phyloP scores from a whole-genome alignment of 768 basidiomycete species.

The Calocybe gangraenosa region DNA sequence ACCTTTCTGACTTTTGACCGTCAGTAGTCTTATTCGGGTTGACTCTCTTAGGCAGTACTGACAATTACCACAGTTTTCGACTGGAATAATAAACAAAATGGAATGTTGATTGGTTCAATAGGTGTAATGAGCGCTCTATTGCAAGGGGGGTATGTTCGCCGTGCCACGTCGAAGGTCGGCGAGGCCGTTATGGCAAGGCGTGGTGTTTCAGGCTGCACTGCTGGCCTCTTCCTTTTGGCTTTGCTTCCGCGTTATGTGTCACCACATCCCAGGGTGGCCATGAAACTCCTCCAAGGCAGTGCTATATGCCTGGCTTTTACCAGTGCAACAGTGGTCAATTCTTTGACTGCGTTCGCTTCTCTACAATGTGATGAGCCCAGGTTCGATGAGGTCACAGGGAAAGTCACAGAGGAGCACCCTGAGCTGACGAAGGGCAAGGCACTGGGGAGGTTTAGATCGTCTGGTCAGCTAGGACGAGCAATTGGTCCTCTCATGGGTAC shows the following conservation, averaged over 20 bases:
- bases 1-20: conserved; percentile 92
- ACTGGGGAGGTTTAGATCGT: conserved; percentile 80
- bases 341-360: conserved; percentile 87
- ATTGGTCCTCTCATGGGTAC: conserved; percentile 89
- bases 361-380: conserved; percentile 79
- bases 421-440: conserved; percentile 81
- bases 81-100: conserved; percentile 88
- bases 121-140: conserved; percentile 87
- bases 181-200: conserved; percentile 81
- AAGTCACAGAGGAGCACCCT: conserved; percentile 51
- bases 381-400: conserved; percentile 52
- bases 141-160: conserved; percentile 93
- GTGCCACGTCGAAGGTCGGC: conserved; percentile 67
- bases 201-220: conserved; percentile 70
- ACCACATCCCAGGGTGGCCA: conserved; percentile 37
- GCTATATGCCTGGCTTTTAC: conserved; percentile 90
- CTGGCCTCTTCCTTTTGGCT: conserved; percentile 69
- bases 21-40: conserved; percentile 32
- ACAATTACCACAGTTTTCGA: conserved; percentile 59
- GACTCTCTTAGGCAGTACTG: not conserved
- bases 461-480: conserved; percentile 93
- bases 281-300: conserved; percentile 58
- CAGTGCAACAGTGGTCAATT: conserved; percentile 92
- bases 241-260: conserved; percentile 56
- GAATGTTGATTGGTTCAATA: conserved; percentile 79